Evolutionary conservation across 306 rosid species (phyloP).

Genomic region (Dryas alaskensis): DNA sequence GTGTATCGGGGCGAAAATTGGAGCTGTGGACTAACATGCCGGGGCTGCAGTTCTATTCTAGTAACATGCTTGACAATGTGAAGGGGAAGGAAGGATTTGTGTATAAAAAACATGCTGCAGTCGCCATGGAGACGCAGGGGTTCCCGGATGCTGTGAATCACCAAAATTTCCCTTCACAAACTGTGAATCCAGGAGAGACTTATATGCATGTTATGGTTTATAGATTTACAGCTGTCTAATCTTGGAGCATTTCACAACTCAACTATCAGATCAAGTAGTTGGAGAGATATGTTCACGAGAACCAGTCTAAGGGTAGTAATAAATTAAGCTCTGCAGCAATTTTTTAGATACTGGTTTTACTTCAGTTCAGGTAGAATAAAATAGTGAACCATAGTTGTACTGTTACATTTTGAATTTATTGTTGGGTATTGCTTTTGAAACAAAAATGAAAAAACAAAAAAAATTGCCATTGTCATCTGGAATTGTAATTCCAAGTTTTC

Average conservation of each 20-base stretch:
- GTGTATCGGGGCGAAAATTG: constrained; percentile 55
- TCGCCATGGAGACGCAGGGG: constrained; percentile 64
- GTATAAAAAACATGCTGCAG: constrained; percentile 33
- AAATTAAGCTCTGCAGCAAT: neutral
- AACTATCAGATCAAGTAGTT: too few relatives aligned
- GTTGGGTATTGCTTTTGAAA: too few relatives aligned
- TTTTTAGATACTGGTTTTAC: neutral
- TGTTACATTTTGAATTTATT: too few relatives aligned
- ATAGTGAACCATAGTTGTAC: too few relatives aligned
- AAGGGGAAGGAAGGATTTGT: constrained; percentile 48
- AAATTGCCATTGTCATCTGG: too few relatives aligned
- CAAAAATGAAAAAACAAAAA: too few relatives aligned
- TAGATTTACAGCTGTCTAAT: constrained; percentile 39
- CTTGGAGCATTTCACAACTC: neutral
- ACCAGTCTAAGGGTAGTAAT: neutral
- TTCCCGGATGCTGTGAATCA: constrained; percentile 58
- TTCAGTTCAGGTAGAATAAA: too few relatives aligned
- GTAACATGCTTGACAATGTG: constrained; percentile 37
- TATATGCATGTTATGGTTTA: constrained; percentile 56
- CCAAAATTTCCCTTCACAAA: constrained; percentile 54
- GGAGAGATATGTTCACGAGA: neutral
- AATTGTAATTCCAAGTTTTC: too few relatives aligned
- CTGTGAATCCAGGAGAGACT: constrained; percentile 50
- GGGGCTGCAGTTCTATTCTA: constrained; percentile 58
- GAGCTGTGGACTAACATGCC: constrained; percentile 60